Base-by-base conservation (phyloP, 495 filamentous ascomycete genomes). In the Glonium stellatum region DNA sequence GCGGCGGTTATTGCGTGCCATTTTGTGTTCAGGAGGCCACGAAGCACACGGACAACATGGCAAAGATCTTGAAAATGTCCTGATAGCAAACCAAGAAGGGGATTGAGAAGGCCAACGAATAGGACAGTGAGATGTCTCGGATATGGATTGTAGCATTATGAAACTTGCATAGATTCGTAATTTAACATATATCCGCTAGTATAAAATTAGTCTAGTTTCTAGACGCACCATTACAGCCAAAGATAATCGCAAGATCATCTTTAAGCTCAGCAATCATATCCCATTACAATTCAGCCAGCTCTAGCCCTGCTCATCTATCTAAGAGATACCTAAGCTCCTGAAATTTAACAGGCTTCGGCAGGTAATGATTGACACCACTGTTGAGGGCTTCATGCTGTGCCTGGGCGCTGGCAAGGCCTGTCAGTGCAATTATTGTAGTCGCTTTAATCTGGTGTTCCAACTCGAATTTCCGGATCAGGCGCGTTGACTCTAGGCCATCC, bases 401-500 rank as follows among this genome's bases (percentile, higher is more conserved):
- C 37, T 51, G 63, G 18, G 57, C 57, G 4, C 50, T 54, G 22
- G 61, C 53, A 27, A 67, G 44, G 19, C 64, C 60, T 10, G 60
- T 67, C 0, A 67, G 41, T 11, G 61, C 64, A 44, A 67, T 61
- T 39, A 67, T 63, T 3, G 34, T 37, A 1, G 53, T 21, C 15
- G 25, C 41, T 21, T 54, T 15, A 4, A 63, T 31, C 21, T 44
- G 36, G n/a, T 61, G 19, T 37, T 58, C 55, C 27, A 42, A 8
- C 25, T 67, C 64, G 44, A 62, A 49, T 21, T 60, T 37, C 9
- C 64, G 64, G 27, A 67, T 67, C 1, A 34, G 19, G 1, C 64
- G 64, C 6, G 61, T 63, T 10, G 57, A 47, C 19, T 51, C 60
- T 36, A 68, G 54, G 48, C 68, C 68, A 49, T 68, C 58, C 66